A percentile compares a stretch with the other conserved stretches of the same genome.
Conservation (phyloP, 345 rosid genomes). For the Eucalyptus globulus region DNA sequence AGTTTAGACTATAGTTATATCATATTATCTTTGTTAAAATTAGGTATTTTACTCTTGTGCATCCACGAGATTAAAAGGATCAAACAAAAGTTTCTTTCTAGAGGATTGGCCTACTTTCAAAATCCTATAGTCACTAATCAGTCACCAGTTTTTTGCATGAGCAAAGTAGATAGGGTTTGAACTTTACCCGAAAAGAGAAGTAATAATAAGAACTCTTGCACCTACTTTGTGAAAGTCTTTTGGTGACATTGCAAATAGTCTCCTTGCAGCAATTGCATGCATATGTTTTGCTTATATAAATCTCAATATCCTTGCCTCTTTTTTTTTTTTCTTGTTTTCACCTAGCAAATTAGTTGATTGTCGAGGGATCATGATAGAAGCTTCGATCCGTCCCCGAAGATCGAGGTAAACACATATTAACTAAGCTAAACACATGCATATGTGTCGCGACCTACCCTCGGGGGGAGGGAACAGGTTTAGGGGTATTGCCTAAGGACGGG, state of each 20-base stretch:
- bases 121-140: not conserved
- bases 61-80: not conserved
- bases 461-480: too few species aligned
- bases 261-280: not conserved
- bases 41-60: not conserved
- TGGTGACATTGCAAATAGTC: not conserved
- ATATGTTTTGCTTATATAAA: not conserved
- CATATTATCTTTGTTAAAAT: not conserved
- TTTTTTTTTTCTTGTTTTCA: not conserved
- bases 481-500: too few species aligned
- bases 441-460: too few species aligned
- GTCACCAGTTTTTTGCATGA: not conserved
- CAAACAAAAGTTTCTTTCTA: not conserved
- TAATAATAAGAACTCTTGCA: not conserved
- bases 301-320: not conserved
- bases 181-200: not conserved
- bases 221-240: not conserved
- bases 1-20: not conserved
- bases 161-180: not conserved
- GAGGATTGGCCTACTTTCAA: not conserved
- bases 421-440: not conserved
- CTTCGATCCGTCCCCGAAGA: not conserved
- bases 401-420: not conserved
- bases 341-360: not conserved
- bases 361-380: not conserved